These are phyloP conservation scores for Cladobotryum mycophilum DNA, from an alignment of 2,329 filamentous ascomycete genomes.

Conservation along the genomic window DNA sequence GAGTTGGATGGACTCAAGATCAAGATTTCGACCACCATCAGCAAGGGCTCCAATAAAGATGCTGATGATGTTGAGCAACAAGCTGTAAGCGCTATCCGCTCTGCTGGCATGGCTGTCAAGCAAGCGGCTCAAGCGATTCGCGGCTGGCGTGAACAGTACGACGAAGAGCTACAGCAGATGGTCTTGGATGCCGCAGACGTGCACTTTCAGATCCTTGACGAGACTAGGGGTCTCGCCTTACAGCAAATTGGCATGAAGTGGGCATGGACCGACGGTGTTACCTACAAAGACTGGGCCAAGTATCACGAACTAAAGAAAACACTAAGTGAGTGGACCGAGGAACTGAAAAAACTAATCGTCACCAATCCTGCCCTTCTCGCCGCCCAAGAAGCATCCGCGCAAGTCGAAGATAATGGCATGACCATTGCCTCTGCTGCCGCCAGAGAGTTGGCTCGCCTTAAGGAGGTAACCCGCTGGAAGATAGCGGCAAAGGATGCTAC, in stretches of 20 bases:
- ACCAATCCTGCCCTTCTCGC: slow-evolving; percentile 64
- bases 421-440: slow-evolving; percentile 69
- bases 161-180: slow-evolving; percentile 60
- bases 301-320: slow-evolving; percentile 83
- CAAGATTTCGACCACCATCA: slow-evolving; percentile 57
- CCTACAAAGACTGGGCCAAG: slow-evolving; percentile 95
- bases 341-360: slow-evolving; percentile 70
- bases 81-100: slow-evolving; percentile 48
- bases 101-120: slow-evolving; percentile 67
- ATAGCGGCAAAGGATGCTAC: slow-evolving; percentile 65
- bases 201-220: slow-evolving; percentile 75
- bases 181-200: slow-evolving; percentile 69
- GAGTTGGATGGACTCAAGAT: slow-evolving; percentile 61
- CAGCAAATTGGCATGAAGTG: slow-evolving; percentile 91
- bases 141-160: slow-evolving; percentile 67
- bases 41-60: slow-evolving; percentile 42
- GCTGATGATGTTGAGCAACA: slow-evolving; percentile 36
- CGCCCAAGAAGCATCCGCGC: slow-evolving; percentile 60
- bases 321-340: slow-evolving; percentile 77
- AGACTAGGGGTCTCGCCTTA: slow-evolving; percentile 75
- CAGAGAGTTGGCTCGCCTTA: slow-evolving; percentile 71
- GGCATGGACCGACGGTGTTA: slow-evolving; percentile 93
- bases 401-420: slow-evolving; percentile 76
- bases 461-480: slow-evolving; percentile 82
- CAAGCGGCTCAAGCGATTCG: slow-evolving; percentile 70